Evolutionary conservation across 1,284 basidiomycete species (phyloP).

Genomic region (Grifola frondosa): DNA sequence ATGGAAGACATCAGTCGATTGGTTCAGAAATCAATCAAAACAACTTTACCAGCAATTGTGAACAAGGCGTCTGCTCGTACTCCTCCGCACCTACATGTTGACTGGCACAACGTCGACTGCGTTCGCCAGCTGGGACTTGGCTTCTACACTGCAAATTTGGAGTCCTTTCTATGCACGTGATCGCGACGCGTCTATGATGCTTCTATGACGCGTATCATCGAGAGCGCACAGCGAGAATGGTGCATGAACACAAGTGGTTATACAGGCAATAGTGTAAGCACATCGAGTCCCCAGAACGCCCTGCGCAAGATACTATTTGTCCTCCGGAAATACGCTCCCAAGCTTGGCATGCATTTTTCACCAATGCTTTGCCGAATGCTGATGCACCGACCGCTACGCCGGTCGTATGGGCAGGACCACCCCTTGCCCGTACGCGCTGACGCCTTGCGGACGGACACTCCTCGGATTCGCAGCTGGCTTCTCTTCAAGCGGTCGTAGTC

Average conservation of each 20-base stretch:
- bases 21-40: no score
- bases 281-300: conserved; percentile 38
- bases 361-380: conserved; percentile 11
- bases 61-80: no score
- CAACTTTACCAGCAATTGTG: no score
- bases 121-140: no score
- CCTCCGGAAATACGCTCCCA: conserved; percentile 40
- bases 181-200: no score
- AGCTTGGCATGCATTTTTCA: conserved; percentile 24
- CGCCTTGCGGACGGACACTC: conserved; percentile 40
- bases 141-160: no score
- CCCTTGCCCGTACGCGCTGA: conserved; percentile 35
- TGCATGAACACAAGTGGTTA: not conserved
- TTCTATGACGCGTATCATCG: conserved; percentile 11
- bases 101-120: no score
- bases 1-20: no score
- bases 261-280: conserved; percentile 40
- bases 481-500: conserved; percentile 24
- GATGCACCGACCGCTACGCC: conserved; percentile 22
- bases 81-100: no score
- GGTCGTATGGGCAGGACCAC: conserved; percentile 30
- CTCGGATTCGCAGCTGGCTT: conserved; percentile 35
- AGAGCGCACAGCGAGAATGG: not conserved
- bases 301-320: conserved; percentile 41
- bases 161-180: no score